phyloP scores from a whole-genome alignment of 1,139 yeast genomes.

The Ashbya aceris region DNA sequence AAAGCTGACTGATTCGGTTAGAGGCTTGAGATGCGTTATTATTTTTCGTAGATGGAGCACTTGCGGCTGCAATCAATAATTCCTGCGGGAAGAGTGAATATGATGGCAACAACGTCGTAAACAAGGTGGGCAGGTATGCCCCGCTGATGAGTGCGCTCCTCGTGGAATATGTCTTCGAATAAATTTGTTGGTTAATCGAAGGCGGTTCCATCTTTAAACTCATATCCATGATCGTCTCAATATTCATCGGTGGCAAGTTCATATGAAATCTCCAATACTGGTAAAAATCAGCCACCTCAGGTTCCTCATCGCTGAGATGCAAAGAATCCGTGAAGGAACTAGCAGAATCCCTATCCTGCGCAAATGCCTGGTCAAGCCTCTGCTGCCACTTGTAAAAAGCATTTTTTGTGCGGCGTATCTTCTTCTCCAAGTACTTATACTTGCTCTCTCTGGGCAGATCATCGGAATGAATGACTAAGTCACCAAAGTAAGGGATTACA shows the following conservation, averaged over 20 bases:
- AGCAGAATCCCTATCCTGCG: background rate
- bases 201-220: constrained; percentile 26
- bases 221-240: constrained; percentile 23
- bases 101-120: constrained; percentile 44
- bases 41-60: constrained; percentile 7
- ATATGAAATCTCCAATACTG: constrained; percentile 26
- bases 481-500: constrained; percentile 90
- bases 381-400: constrained; percentile 75
- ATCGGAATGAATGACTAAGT: constrained; percentile 37
- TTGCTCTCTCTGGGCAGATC: constrained; percentile 24
- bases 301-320: background rate
- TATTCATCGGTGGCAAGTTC: constrained; percentile 19
- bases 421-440: constrained; percentile 48
- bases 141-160: constrained; percentile 40
- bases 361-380: constrained; percentile 15
- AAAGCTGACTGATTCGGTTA: constrained; percentile 4
- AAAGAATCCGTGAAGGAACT: background rate
- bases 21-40: constrained; percentile 8
- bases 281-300: constrained; percentile 10
- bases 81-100: constrained; percentile 47
- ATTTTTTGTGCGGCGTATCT: constrained; percentile 59
- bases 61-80: constrained; percentile 41
- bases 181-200: constrained; percentile 16
- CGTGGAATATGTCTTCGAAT: constrained; percentile 18
- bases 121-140: constrained; percentile 50